A percentile compares a stretch with the other conserved stretches of the same genome.
Conservation (phyloP, 345 rosid species). For the Eucalyptus victrix region DNA sequence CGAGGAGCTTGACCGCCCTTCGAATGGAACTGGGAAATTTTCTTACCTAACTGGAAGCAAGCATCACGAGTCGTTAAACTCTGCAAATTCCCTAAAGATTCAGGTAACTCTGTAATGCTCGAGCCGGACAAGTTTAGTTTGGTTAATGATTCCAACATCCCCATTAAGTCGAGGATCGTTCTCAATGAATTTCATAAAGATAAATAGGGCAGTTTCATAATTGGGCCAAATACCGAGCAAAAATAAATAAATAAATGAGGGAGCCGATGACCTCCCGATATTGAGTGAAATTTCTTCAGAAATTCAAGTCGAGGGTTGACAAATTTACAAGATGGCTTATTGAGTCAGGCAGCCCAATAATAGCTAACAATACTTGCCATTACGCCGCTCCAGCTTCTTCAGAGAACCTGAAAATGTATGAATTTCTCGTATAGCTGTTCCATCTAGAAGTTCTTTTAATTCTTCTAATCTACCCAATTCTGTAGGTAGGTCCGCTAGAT, state of each 20-base stretch:
- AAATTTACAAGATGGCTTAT: neutral
- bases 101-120: neutral
- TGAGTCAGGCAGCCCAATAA: neutral
- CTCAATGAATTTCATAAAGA: neutral
- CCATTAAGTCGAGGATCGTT: neutral
- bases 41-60: neutral
- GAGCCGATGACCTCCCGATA: neutral
- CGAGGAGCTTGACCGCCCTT: neutral
- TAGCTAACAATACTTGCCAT: neutral
- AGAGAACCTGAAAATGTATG: neutral
- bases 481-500: neutral
- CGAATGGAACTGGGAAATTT: neutral
- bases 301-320: neutral
- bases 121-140: neutral
- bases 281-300: neutral
- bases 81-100: neutral
- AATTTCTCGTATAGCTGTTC: neutral
- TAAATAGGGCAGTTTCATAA: neutral
- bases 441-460: neutral
- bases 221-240: neutral
- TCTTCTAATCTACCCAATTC: neutral
- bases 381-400: neutral
- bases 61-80: neutral
- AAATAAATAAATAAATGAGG: neutral
- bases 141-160: neutral